Base-by-base conservation (phyloP, 2,329 filamentous ascomycete genomes). In the Cordyceps cateniannulata region DNA sequence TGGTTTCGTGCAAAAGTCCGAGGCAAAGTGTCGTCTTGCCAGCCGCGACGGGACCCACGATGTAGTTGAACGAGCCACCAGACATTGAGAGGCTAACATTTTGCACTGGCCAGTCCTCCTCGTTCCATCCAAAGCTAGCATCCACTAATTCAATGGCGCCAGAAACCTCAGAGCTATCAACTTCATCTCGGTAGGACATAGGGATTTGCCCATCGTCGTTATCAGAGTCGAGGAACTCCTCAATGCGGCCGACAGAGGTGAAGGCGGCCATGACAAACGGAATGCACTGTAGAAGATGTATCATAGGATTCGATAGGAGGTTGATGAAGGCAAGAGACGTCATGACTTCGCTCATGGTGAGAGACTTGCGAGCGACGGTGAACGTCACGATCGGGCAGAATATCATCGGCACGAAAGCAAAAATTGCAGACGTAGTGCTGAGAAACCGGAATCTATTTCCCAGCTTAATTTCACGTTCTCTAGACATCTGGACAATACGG, bases 351-450 rank as follows among this genome's bases (percentile, higher is more conserved):
- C 68, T 66, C 0, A 66, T 64, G 16, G 68, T 63, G 8, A 72
- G 62, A 1, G 58, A 57, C 5, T 62, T 55, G 5, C 63, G 58
- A n/a, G 66, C 63, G 18, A 67, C 54, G 47, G 65, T 67, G 49
- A 72, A 72, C 0, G 72, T 68, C 1, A 72, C 47, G 0, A 75
- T 69, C 0, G 75, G 75, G 5, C 68, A 68, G 1, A 77, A 57
- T 22, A 71, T 68, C 0, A 70, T 49, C 0, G 74, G 74, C 12
- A 65, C 56, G 16, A 69, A 70, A 1, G 65, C 68, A 6, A 72
- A 67, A 0, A 68, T 24, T 8, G 72, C 72, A 1, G 63, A 56
- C n/a, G 65, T 35, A 27, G 67, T 64, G 1, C 67, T 42, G 14
- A 73, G 48, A 35, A 66, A 60, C 5, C 68, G 64, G 24, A 67